A percentile compares a stretch with the other conserved stretches of the same genome.
phyloP scores from a whole-genome alignment of 2,329 filamentous ascomycete species.

The Xylaria sp. region DNA sequence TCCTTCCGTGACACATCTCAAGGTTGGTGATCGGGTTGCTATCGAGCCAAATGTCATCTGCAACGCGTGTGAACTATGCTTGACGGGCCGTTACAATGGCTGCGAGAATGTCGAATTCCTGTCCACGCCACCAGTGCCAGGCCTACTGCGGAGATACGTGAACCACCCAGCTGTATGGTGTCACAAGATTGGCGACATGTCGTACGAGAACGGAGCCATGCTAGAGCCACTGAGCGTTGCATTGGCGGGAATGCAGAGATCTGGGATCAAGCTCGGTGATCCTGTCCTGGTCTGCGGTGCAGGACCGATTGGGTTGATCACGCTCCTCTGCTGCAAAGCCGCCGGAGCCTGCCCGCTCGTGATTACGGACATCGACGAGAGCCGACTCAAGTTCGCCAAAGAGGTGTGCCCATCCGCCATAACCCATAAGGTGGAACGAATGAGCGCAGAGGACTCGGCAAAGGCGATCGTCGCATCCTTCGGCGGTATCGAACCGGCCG shows the following conservation, averaged over 20 bases:
- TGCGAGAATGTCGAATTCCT: constrained; percentile 88
- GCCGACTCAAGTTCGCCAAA: constrained; percentile 84
- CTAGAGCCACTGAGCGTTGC: constrained; percentile 91
- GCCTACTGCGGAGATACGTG: constrained; percentile 89
- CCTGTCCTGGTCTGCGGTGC: constrained; percentile 90
- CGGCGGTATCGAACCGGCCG: constrained; percentile 80
- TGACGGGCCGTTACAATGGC: constrained; percentile 94
- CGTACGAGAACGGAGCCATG: constrained; percentile 89
- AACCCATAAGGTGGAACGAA: constrained; percentile 80
- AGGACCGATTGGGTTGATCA: constrained; percentile 92
- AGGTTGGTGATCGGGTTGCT: constrained; percentile 89
- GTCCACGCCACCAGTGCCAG: constrained; percentile 88
- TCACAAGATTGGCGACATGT: constrained; percentile 94
- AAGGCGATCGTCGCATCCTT: constrained; percentile 74
- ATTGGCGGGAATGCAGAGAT: constrained; percentile 86
- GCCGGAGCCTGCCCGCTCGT: constrained; percentile 91
- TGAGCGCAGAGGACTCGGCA: constrained; percentile 76
- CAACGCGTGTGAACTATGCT: constrained; percentile 87
- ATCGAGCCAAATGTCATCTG: constrained; percentile 96
- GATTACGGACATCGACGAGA: constrained; percentile 93
- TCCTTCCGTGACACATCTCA: constrained; percentile 79
- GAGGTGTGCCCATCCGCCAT: constrained; percentile 80
- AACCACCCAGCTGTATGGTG: constrained; percentile 96
- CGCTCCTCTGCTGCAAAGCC: constrained; percentile 82
- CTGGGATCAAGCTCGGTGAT: constrained; percentile 83